Evolutionary conservation across 139 green algal species (phyloP), one percentile per base, ranked within the genome.

Genomic region (Gonium pectorale): DNA sequence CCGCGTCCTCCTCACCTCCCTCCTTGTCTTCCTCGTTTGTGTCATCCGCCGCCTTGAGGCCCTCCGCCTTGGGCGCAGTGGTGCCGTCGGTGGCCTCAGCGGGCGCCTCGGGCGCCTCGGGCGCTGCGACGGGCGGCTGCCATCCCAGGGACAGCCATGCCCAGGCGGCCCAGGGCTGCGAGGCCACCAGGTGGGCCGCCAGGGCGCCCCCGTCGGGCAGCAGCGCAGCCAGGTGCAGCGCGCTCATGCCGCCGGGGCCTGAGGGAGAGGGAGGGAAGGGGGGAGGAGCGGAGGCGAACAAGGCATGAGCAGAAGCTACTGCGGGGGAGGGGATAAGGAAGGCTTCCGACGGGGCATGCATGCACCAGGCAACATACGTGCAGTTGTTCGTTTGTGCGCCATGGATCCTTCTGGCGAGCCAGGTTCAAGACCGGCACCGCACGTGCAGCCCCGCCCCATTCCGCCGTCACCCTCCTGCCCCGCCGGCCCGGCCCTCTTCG

Each of bases 131-230:
- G 21, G 59, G 75, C 41, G n/a, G 19, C 19, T 33, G 52, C 75
- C 75, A 82, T 29, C 75, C 75, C 13, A 71, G 41, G 59, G 40
- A 70, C 35, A 82, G 59, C 59, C 59, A 82, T 24, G 33, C 40
- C 75, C 75, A 82, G 40, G 75, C 75, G 5, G 75, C 75, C 75
- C 75, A 82, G n/a, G 75, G 59, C 75, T 82, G 75, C 7, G 59
- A 52, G 75, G 29, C 5, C 24, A 82, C 5, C 35, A 82, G 56
- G 75, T 82, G 75, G n/a, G n/a, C n/a, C 11, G 75, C 75, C 75
- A 82, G 19, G 59, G 75, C 59, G 75, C 75, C 75, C 40, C 75
- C 41, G 40, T 82, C 75, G 59, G 40, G 59, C 59, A 82, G 75
- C 59, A 82, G 59, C 59, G 75, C 75, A 5, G 59, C 60, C 59